Conservation (phyloP, 345 rosid genomes). For the Eucalyptus tenuipes region DNA sequence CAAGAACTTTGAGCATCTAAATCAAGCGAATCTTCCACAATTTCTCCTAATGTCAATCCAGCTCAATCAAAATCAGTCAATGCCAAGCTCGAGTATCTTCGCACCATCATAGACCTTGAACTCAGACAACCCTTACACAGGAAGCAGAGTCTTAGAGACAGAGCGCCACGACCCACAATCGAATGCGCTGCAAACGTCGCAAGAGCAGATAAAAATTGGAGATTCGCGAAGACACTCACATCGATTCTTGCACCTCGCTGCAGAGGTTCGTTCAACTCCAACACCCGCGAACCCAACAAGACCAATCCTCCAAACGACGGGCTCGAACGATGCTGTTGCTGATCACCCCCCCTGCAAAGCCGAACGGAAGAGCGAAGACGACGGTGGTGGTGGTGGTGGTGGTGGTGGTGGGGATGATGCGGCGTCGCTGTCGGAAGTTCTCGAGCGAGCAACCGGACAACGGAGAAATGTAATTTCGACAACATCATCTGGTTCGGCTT, state of each 20-base stretch:
- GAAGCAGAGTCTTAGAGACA: not conserved
- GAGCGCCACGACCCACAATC: not conserved
- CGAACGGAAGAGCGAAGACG: not conserved
- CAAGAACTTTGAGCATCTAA: not conserved
- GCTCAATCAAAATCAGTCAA: not conserved
- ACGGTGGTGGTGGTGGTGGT: rapidly evolving
- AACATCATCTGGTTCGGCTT: not conserved
- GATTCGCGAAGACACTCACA: not conserved
- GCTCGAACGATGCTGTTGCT: not conserved
- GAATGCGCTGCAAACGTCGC: not conserved
- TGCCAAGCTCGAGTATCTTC: not conserved
- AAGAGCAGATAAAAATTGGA: not conserved
- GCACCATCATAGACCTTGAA: not conserved
- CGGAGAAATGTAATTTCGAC: not conserved
- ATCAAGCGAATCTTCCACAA: not conserved
- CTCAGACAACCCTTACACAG: not conserved
- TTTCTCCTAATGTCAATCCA: not conserved
- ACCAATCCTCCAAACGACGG: not conserved
- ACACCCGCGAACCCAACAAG: not conserved
- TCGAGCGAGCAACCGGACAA: not conserved
- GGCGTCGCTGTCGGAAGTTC: not conserved
- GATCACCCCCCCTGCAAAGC: not conserved
- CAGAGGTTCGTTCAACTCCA: not conserved
- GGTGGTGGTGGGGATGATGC: not conserved
- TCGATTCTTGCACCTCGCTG: not conserved